Evolutionary conservation across 352 stramenopile genomes (phyloP).

Genomic region (Phytophthora crassamura): DNA sequence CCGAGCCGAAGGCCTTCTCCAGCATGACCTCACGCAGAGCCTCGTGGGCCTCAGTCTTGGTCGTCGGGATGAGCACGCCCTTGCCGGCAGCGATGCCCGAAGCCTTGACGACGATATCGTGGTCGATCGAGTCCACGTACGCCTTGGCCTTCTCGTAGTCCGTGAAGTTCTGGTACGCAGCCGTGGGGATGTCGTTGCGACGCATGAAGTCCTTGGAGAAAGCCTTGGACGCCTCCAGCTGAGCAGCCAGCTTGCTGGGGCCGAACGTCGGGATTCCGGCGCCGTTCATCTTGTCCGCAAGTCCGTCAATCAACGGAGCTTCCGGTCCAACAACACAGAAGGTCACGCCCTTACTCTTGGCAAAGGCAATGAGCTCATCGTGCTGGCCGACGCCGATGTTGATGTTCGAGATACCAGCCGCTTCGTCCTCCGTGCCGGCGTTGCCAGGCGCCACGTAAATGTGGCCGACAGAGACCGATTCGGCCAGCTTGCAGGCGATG

Average conservation of each 20-base stretch:
- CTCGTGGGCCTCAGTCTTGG: constrained; percentile 92
- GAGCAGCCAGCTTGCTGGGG: constrained; percentile 93
- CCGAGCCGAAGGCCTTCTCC: constrained; percentile 95
- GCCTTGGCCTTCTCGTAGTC: constrained; percentile 88
- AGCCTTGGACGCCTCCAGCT: constrained; percentile 98
- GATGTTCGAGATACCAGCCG: constrained; percentile 79
- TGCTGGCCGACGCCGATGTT: constrained; percentile 65
- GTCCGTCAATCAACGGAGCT: constrained; percentile 95
- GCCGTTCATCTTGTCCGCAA: constrained; percentile 94
- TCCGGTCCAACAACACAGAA: constrained; percentile 98
- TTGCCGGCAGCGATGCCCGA: constrained; percentile 99
- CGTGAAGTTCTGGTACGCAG: constrained; percentile 97
- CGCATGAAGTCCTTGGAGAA: constrained; percentile 99
- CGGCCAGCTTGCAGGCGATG: constrained; percentile 94
- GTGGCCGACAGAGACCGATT: constrained; percentile 72
- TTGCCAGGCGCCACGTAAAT: constrained; percentile 94
- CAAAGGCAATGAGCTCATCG: constrained; percentile 81
- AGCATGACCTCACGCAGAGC: constrained; percentile 98
- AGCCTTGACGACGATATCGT: constrained; percentile 98
- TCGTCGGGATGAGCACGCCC: constrained; percentile 97
- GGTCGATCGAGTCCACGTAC: constrained; percentile 94
- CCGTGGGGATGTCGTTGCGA: constrained; percentile 97
- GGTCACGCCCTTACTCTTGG: constrained; percentile 89
- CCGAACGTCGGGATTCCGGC: constrained; percentile 96
- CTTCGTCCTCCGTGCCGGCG: constrained; percentile 73